Evolutionary conservation across 139 green algal species (phyloP).

Genomic region (Pseudopediastrum boryanum): DNA sequence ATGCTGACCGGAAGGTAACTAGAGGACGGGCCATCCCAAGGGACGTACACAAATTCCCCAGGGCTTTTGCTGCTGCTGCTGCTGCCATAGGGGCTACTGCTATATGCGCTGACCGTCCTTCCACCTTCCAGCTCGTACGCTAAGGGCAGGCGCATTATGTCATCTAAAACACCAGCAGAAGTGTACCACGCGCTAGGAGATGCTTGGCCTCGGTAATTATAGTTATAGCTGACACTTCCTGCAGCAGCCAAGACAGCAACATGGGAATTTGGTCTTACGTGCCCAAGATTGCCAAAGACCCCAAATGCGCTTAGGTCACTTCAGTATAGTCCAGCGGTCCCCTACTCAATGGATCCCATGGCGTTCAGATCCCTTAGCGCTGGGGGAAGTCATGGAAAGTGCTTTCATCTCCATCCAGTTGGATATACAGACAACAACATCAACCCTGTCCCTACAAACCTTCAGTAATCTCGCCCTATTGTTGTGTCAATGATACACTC

Average conservation of each 20-base stretch:
- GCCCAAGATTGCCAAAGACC: not conserved
- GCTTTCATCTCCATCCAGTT: too few relatives aligned
- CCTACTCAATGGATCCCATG: not conserved
- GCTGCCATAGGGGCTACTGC: not conserved
- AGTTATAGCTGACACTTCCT: not conserved
- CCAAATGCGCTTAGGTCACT: not conserved
- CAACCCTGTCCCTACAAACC: too few relatives aligned
- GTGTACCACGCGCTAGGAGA: not conserved
- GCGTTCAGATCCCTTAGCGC: not conserved
- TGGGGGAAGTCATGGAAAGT: too few relatives aligned
- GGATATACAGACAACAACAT: too few relatives aligned
- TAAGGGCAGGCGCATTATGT: constrained; percentile 31
- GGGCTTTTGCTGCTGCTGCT: not conserved
- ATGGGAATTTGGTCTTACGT: not conserved
- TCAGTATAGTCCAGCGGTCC: not conserved
- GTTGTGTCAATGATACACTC: too few relatives aligned
- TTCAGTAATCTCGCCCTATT: too few relatives aligned
- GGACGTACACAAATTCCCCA: not conserved
- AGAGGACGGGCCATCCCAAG: constrained; percentile 18
- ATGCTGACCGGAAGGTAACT: constrained; percentile 21
- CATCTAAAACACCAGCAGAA: constrained; percentile 13
- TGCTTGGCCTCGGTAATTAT: not conserved
- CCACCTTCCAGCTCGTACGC: constrained; percentile 15
- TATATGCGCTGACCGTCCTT: not conserved
- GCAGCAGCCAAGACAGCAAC: not conserved